Evolutionary conservation across 441 rosid genomes (phyloP), one percentile per base, ranked within the genome.

Genomic region (Daphne laureola): DNA sequence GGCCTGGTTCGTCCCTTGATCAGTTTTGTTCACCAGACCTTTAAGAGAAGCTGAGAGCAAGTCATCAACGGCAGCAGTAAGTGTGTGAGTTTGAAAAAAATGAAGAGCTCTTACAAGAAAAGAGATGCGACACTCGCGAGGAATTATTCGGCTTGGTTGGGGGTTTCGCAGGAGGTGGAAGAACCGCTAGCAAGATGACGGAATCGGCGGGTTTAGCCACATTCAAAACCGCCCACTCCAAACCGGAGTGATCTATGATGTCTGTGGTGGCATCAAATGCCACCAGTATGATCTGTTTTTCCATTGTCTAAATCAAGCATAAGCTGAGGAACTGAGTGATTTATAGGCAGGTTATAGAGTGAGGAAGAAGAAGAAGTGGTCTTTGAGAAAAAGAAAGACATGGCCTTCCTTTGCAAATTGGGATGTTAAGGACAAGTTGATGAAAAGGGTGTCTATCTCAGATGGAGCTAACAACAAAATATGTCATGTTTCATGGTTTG

Each of bases 241-340:
- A 52, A 23, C 73, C 71, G 67, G 56, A 53, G 25, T 21, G 25
- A 49, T 64, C 71, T 2, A 69, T 62, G 47, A 69, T 69, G 52
- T 69, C 77, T 53, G 67, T 67, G 14, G 65, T 67, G 0, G 75
- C 73, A 60, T 76, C 78, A 26, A 72, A 59, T 12, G 71, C 78
- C 42, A 76, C 75, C 14, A 76, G 53, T 55, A 76, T 57, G 57
- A 72, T 71, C 57, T 61, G 68, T 3, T 65, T 53, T 12, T 61
- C 73, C 74, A 61, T 64, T 52, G 11, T 31, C 38, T 31, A 3
- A 27, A 27, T n/a, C 1, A 21, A 21, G 25, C 25, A 21, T 31
- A 6, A 31, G 11, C 38, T 2, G 2, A 31, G 38, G 38, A 7
- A 31, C 9, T 7, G 11, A 21, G 25, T 21, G 25, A 2, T 21